A percentile compares a stretch with the other conserved stretches of the same genome.
Evolutionary conservation across 2,329 filamentous ascomycete genomes (phyloP).

Genomic region (Trichoderma endophyticum): DNA sequence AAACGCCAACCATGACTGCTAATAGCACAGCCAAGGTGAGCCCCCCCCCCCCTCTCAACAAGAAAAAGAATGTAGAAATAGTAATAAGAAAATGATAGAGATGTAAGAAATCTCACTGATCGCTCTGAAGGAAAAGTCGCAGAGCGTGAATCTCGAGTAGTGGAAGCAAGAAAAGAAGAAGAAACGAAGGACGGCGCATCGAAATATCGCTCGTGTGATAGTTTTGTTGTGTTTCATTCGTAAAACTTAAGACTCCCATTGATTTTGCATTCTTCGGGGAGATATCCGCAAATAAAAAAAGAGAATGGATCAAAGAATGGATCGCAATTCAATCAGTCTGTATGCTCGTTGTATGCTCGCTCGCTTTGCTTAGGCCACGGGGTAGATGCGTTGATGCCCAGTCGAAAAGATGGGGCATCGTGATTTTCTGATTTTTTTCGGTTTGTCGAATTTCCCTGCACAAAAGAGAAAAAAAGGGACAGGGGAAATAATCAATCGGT

Average conservation of each 20-base stretch:
- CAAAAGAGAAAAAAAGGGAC: background rate
- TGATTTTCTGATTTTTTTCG: background rate
- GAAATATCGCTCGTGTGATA: background rate
- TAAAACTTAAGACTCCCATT: background rate
- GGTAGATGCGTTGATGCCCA: background rate
- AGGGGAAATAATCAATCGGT: background rate
- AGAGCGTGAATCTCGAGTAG: background rate
- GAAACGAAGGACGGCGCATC: background rate
- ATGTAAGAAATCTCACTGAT: background rate
- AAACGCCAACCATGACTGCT: background rate
- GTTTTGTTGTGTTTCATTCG: background rate
- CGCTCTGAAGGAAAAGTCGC: background rate
- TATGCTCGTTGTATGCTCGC: slow-evolving; percentile 1
- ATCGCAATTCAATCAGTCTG: slow-evolving; percentile 15
- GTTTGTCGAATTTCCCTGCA: background rate
- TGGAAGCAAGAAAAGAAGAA: background rate
- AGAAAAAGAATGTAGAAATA: background rate
- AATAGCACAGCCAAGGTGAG: background rate
- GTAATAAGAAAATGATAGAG: background rate
- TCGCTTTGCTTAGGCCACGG: background rate
- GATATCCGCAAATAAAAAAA: background rate
- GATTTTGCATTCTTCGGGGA: background rate
- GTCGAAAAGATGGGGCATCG: background rate
- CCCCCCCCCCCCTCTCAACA: background rate
- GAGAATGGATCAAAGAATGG: slow-evolving; percentile 1